These are phyloP conservation scores for Serendipita indica DNA, from an alignment of 768 basidiomycete genomes.

Conservation along the genomic window DNA sequence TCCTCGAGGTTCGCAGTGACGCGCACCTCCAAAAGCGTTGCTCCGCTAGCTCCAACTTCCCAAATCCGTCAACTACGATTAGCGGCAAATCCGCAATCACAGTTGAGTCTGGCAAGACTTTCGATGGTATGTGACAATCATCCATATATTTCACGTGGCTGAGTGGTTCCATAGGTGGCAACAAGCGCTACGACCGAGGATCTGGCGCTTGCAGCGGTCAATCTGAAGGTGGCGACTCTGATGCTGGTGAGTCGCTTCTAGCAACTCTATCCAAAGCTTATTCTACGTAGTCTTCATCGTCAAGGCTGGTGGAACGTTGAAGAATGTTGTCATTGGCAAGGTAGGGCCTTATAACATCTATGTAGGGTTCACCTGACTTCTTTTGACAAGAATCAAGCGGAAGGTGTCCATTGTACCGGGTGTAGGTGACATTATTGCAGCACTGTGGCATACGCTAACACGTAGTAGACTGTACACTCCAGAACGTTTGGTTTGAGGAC, in stretches of 20 bases:
- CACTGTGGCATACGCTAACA: not conserved
- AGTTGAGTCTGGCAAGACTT: not conserved
- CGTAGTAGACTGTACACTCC: not conserved
- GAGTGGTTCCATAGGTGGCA: not conserved
- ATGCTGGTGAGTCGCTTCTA: slow-evolving; percentile 16
- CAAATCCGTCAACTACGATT: not conserved
- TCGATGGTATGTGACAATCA: not conserved
- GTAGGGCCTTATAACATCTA: too few species aligned
- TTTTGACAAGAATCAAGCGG: slow-evolving; percentile 29
- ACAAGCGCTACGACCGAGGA: slow-evolving; percentile 22
- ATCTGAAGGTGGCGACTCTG: slow-evolving; percentile 27
- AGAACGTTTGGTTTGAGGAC: slow-evolving; percentile 17
- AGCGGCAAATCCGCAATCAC: not conserved
- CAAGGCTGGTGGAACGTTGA: slow-evolving; percentile 28
- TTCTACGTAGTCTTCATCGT: slow-evolving; percentile 26
- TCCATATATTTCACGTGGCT: not conserved
- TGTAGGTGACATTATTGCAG: not conserved
- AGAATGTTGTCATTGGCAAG: slow-evolving; percentile 28
- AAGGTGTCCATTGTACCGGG: slow-evolving; percentile 28
- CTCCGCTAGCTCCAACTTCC: not conserved
- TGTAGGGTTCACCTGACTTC: too few species aligned
- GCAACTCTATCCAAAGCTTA: not conserved
- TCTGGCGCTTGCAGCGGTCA: slow-evolving; percentile 27
- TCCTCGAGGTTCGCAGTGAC: not conserved
- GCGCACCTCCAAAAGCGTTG: not conserved